A percentile compares a stretch with the other conserved stretches of the same genome.
Conservation (phyloP, 2,329 filamentous ascomycete species). For the Pseudocercospora cruenta region DNA sequence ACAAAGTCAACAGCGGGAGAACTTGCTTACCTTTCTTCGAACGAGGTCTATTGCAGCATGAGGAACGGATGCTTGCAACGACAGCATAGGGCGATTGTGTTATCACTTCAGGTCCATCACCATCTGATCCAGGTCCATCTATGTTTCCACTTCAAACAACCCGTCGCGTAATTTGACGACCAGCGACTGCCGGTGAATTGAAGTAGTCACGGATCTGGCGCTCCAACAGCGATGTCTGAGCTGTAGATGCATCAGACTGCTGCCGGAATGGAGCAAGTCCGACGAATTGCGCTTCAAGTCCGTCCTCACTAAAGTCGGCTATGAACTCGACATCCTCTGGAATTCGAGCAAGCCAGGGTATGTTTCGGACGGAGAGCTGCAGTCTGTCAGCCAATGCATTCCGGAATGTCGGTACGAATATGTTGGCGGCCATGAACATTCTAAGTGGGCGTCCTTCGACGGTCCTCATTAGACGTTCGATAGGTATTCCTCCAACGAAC, state of each 20-base stretch:
- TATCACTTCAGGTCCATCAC: background rate
- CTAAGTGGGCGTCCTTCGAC: background rate
- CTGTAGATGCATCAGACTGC: background rate
- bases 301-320: background rate
- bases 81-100: background rate
- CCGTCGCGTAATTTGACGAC: background rate
- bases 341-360: background rate
- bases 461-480: background rate
- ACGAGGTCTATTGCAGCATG: background rate
- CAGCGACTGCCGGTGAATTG: background rate
- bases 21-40: background rate
- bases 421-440: background rate
- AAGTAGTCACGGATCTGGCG: background rate
- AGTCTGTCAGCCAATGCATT: background rate
- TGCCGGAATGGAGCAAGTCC: background rate
- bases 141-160: background rate
- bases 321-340: constrained; percentile 4
- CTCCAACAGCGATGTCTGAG: background rate
- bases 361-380: background rate
- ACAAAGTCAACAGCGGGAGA: background rate
- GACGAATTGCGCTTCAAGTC: background rate
- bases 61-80: background rate
- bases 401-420: background rate
- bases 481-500: background rate
- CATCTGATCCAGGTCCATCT: background rate